Evolutionary conservation across 2,329 filamentous ascomycete species (phyloP), one percentile per base, ranked within the genome.

Genomic region (Stylonectria norvegica): DNA sequence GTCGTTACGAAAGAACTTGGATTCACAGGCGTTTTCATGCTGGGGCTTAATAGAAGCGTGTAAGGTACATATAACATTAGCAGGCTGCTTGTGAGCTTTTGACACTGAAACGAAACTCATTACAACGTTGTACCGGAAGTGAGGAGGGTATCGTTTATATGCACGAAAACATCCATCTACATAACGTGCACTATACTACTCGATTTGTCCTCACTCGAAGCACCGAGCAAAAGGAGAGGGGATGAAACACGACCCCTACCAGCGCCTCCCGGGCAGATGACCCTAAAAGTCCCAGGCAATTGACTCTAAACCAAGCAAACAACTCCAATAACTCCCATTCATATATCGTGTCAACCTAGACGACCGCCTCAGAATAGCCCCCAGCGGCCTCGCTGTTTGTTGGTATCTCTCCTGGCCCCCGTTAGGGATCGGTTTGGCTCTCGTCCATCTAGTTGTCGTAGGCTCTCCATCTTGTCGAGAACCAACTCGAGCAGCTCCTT

Each of bases 401-500:
- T 61, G 16, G 41, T 39, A 17, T 62, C 58, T 58, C 54, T 48
- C 20, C 53, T 48, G 20, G 47, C 40, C 12, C 34, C 38, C 7
- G 42, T 20, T 7, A 42, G 47, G 35, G 56, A 59, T 15, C 71
- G 68, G 20, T 79, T 73, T 58, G 81, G 80, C 50, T 85, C 84
- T 38, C 85, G 72, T 8, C 84, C 83, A 58, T 97, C 90, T 7
- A 98, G 71, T 57, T 90, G 85, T 43, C 87, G 76, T 56, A 98
- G 67, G 42, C 87, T 85, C 62, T 97, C 90, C 79, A 98, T 97
- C 75, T 98, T 97, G 61, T 89, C 85, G 20, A 98, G 73, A 5
- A 95, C 93, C 40, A 96, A 72, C 69, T 98, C 91, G 4, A 98
- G 76, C 43, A 96, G 73, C 58, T 96, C 90, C 67, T 98, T 98